Base-by-base conservation (phyloP, 805 yeast species). In the Dipodascus geniculatus region DNA sequence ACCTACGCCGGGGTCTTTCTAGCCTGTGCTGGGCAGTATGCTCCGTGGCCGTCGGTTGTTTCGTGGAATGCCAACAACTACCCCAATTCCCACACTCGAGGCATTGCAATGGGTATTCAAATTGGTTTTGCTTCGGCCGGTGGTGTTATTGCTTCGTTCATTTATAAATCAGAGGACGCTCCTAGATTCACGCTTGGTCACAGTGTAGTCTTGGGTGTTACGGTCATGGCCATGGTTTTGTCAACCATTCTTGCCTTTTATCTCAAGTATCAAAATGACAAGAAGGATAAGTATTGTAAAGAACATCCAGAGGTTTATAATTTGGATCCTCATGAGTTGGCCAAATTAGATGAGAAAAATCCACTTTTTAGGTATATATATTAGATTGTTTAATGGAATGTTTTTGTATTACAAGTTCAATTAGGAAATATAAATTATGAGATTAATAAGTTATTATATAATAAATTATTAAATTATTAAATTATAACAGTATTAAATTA, bases 1-100 rank as follows among this genome's bases (percentile, higher is more conserved):
- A 70, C 77, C 54, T 80, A 80, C 58, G 85, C 69, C 35, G 85
- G 83, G 2, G 74, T 82, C 61, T 80, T 80, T 71, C 65, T 81
- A 23, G 61, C 71, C 33, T 81, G 80, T 1, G 60, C 70, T 23
- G 84, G 84, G 4, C 67, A 77, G 35, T 81, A 80, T 62, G 66
- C 79, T 14, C 75, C 78, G 22, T 79, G 80, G 81, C 84, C 85
- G 16, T 60, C 77, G 14, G 62, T 79, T 16, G 77, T 81, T 22
- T 79, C 85, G 62, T 80, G 84, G 84, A 65, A 75, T 42, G 71
- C 82, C 4, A 67, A 79, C 55, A 80, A 80, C 58, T 72, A 75
- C 55, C 76, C 77, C n/a, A 82, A 83, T 14, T 82, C 79, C 60
- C 63, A 74, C 31, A 70, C 83, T 63, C 78, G 80, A 57, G 71